Evolutionary conservation across 139 green algal genomes (phyloP).

Genomic region (Tetradesmus obliquus): DNA sequence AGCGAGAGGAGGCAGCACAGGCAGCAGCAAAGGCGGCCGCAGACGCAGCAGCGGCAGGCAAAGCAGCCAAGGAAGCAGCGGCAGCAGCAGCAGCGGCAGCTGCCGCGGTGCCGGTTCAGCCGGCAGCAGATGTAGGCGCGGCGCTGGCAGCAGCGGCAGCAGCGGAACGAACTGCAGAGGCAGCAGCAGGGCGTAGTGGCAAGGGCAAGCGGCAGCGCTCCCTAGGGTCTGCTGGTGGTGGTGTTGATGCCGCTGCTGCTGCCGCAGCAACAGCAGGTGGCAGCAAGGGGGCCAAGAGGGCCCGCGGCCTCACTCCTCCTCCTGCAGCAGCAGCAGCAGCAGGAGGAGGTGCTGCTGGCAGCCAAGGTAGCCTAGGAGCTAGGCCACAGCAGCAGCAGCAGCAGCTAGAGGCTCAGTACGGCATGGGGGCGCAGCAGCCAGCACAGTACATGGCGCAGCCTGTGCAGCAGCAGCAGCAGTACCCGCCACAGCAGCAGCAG

Average conservation of each 20-base stretch:
- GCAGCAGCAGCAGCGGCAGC: not conserved
- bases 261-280: not conserved
- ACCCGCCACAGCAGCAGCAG: not conserved
- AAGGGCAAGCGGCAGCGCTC: not conserved
- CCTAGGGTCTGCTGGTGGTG: not conserved
- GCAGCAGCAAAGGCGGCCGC: not conserved
- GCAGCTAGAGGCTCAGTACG: not conserved
- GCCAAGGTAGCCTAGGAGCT: not conserved
- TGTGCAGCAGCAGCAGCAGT: not conserved
- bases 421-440: not conserved
- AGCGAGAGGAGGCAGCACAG: not conserved
- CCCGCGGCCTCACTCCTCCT: not conserved
- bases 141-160: conserved; percentile 12
- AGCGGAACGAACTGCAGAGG: not conserved
- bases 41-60: not conserved
- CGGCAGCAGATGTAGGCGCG: not conserved
- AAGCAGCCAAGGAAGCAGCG: not conserved
- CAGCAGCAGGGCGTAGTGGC: not conserved
- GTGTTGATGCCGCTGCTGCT: conserved; percentile 2
- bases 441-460: not conserved
- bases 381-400: conserved; percentile 2
- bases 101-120: not conserved
- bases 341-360: not conserved
- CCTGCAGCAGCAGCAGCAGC: not conserved
- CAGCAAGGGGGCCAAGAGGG: conserved; percentile 2